phyloP scores from a whole-genome alignment of 257 asterid species.

The Solanum commersonii region DNA sequence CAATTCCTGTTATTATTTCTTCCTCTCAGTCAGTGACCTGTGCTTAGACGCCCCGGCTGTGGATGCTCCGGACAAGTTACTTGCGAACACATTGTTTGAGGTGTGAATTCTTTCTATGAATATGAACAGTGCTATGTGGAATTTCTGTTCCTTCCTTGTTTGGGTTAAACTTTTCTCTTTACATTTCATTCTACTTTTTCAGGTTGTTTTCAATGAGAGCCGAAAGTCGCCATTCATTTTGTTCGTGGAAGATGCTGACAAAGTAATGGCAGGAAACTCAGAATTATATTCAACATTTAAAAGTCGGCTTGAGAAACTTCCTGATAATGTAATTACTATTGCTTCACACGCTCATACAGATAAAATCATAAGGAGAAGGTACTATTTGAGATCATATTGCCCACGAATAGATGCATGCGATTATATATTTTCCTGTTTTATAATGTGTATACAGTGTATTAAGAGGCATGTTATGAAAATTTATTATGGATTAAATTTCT shows the following conservation, averaged over 20 bases:
- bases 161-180: neutral
- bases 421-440: neutral
- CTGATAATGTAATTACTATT: slow-evolving; percentile 58
- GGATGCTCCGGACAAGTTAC: slow-evolving; percentile 62
- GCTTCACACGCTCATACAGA: slow-evolving; percentile 69
- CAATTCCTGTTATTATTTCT: neutral
- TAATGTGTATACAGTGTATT: neutral
- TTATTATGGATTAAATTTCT: neutral
- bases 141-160: neutral
- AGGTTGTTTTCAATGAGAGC: slow-evolving; percentile 67
- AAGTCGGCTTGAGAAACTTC: slow-evolving; percentile 72
- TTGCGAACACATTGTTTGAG: slow-evolving; percentile 70
- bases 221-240: slow-evolving; percentile 68
- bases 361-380: slow-evolving; percentile 73
- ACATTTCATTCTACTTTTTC: slow-evolving; percentile 8
- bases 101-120: slow-evolving; percentile 18
- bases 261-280: slow-evolving; percentile 59
- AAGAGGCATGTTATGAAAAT: neutral
- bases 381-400: neutral
- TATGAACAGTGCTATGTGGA: neutral
- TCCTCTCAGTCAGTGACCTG: slow-evolving; percentile 51
- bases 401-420: neutral
- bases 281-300: slow-evolving; percentile 56
- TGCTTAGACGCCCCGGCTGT: slow-evolving; percentile 46
- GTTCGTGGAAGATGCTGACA: slow-evolving; percentile 87